A percentile compares a stretch with the other conserved stretches of the same genome.
Conservation (phyloP, 2,329 filamentous ascomycete genomes). For the Cercospora beticola region DNA sequence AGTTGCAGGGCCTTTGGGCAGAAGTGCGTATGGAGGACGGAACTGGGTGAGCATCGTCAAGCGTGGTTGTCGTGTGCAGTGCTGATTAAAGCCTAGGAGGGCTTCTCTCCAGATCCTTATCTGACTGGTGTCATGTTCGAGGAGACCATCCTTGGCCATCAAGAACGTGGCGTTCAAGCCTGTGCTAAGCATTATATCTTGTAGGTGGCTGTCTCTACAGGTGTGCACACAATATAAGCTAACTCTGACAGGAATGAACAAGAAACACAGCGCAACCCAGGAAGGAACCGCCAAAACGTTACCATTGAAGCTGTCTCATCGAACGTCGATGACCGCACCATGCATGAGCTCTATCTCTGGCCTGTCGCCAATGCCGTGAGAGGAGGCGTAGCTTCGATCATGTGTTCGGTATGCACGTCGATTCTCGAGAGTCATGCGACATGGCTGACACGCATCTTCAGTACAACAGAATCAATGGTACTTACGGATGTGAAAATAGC, state of each 20-base stretch:
- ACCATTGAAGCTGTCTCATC: slow-evolving; percentile 38
- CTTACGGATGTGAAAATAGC: slow-evolving; percentile 60
- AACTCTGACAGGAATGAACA: slow-evolving; percentile 45
- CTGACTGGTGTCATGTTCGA: slow-evolving; percentile 77
- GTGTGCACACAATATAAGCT: neutral
- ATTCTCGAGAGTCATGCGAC: neutral
- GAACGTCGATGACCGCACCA: slow-evolving; percentile 43
- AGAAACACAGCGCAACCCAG: slow-evolving; percentile 37
- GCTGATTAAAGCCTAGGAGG: slow-evolving; percentile 47
- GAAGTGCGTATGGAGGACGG: slow-evolving; percentile 78
- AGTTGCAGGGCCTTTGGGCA: slow-evolving; percentile 76
- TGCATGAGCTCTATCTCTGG: slow-evolving; percentile 21
- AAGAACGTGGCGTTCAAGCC: slow-evolving; percentile 71
- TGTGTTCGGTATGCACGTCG: slow-evolving; percentile 47
- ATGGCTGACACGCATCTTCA: neutral
- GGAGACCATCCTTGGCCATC: slow-evolving; percentile 74
- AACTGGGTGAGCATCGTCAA: slow-evolving; percentile 63
- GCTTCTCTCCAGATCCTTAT: slow-evolving; percentile 83
- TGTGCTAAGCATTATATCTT: slow-evolving; percentile 64
- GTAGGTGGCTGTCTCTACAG: neutral
- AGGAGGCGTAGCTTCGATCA: slow-evolving; percentile 28
- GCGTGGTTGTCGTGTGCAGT: neutral
- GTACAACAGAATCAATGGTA: neutral
- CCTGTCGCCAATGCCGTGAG: slow-evolving; percentile 37
- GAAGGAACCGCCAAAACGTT: slow-evolving; percentile 23